A percentile compares a stretch with the other conserved stretches of the same genome.
Conservation (phyloP, 140 eudicot species). For the Oenanthe javanica region DNA sequence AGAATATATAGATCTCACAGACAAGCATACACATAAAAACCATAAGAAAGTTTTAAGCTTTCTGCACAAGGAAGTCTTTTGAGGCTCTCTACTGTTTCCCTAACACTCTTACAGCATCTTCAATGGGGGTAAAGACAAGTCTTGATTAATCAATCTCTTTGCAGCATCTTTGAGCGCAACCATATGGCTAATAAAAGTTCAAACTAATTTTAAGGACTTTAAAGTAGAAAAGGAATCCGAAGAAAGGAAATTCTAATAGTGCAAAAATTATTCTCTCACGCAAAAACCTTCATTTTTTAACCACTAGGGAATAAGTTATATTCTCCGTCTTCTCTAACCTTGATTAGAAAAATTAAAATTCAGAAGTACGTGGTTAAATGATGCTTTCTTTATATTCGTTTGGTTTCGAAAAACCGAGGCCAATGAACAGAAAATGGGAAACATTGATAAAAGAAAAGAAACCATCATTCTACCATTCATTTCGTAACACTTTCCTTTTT, state of each 20-base stretch:
- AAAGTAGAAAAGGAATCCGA: background rate
- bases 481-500: too few relatives aligned
- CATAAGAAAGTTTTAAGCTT: background rate
- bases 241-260: background rate
- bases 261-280: background rate
- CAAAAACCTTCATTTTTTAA: background rate
- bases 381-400: too few relatives aligned
- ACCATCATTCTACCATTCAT: too few relatives aligned
- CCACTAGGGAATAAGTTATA: background rate
- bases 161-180: too few relatives aligned
- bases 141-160: slow-evolving; percentile 33
- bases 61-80: background rate
- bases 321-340: background rate
- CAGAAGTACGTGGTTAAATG: too few relatives aligned
- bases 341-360: background rate
- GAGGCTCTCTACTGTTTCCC: background rate
- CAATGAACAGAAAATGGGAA: background rate
- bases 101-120: background rate
- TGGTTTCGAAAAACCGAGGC: too few relatives aligned
- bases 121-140: too few relatives aligned
- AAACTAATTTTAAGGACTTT: background rate
- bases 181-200: too few relatives aligned
- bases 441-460: background rate
- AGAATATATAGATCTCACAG: background rate
- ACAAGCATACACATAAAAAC: background rate